These are phyloP conservation scores for Drechmeria coniospora DNA, from an alignment of 2,329 filamentous ascomycete genomes.

Conservation along the genomic window DNA sequence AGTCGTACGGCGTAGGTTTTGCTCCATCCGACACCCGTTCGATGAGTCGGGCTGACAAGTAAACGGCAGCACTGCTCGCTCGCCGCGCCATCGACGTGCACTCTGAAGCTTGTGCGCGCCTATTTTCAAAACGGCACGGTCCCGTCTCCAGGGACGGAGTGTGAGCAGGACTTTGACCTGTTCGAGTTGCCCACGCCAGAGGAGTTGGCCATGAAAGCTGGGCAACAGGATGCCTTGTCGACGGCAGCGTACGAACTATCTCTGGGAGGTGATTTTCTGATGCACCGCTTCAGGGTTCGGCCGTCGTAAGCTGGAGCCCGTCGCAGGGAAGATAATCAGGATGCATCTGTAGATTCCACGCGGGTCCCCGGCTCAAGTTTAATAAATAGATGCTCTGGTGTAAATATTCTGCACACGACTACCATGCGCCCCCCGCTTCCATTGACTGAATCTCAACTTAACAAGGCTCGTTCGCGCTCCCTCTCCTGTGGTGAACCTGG, in stretches of 20 bases:
- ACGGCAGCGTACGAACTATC: slow-evolving; percentile 1
- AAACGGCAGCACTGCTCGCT: slow-evolving; percentile 30
- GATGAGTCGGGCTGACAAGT: slow-evolving; percentile 1
- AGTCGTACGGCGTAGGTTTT: slow-evolving; percentile 31
- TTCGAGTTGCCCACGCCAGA: slow-evolving; percentile 18
- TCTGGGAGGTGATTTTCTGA: neutral
- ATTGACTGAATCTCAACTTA: too few species aligned
- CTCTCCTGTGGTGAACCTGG: slow-evolving; percentile 22
- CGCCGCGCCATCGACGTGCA: slow-evolving; percentile 28
- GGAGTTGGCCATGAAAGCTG: neutral
- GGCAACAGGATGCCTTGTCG: neutral
- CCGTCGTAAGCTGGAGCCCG: too few species aligned
- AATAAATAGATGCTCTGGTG: too few species aligned
- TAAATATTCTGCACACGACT: too few species aligned
- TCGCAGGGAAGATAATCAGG: too few species aligned
- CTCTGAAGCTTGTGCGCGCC: slow-evolving; percentile 20
- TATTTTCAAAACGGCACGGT: slow-evolving; percentile 31
- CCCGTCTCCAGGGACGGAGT: slow-evolving; percentile 28
- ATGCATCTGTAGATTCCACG: too few species aligned
- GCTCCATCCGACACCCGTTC: too few species aligned
- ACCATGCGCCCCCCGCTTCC: too few species aligned
- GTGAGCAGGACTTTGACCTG: slow-evolving; percentile 27
- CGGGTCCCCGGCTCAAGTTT: too few species aligned
- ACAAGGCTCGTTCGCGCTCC: too few species aligned
- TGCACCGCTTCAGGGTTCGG: neutral